Conservation (phyloP, 2,329 filamentous ascomycete species). For the Fusarium sp. region DNA sequence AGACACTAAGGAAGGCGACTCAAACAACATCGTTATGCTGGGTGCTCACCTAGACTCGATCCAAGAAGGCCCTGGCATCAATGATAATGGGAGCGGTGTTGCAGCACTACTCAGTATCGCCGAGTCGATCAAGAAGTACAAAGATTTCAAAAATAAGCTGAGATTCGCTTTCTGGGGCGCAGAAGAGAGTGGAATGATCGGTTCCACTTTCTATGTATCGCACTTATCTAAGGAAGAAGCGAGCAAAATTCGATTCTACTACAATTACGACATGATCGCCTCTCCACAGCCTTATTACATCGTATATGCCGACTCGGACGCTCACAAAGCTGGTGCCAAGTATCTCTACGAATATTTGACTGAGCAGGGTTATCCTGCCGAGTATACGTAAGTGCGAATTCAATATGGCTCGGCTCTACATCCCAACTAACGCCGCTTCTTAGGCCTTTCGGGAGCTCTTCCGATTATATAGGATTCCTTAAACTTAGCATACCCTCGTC, state of each 20-base stretch:
- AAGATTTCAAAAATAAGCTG: constrained; percentile 53
- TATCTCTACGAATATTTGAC: constrained; percentile 49
- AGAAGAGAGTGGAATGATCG: constrained; percentile 56
- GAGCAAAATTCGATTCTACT: constrained; percentile 71
- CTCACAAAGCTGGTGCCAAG: constrained; percentile 50
- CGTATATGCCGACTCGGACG: constrained; percentile 55
- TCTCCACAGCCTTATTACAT: constrained; percentile 53
- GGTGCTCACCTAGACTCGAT: constrained; percentile 56
- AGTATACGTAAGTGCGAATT: constrained; percentile 7
- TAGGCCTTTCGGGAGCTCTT: constrained; percentile 51
- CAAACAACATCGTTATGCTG: constrained; percentile 53
- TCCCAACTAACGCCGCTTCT: neutral
- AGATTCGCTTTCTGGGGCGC: constrained; percentile 56
- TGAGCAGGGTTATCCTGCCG: constrained; percentile 47
- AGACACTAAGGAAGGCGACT: constrained; percentile 55
- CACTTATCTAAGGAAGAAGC: constrained; percentile 51
- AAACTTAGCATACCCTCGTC: constrained; percentile 52
- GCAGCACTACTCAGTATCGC: constrained; percentile 51
- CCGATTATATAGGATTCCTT: constrained; percentile 55
- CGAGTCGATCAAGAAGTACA: constrained; percentile 50
- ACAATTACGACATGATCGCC: constrained; percentile 77
- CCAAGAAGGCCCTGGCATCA: constrained; percentile 54
- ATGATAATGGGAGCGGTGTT: constrained; percentile 55
- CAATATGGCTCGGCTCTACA: no score
- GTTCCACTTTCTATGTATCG: constrained; percentile 53